Percentiles rank a stretch among this genome's conserved stretches.
Evolutionary conservation across 805 yeast species (phyloP).

Genomic region (Starmerella sirachaensis): DNA sequence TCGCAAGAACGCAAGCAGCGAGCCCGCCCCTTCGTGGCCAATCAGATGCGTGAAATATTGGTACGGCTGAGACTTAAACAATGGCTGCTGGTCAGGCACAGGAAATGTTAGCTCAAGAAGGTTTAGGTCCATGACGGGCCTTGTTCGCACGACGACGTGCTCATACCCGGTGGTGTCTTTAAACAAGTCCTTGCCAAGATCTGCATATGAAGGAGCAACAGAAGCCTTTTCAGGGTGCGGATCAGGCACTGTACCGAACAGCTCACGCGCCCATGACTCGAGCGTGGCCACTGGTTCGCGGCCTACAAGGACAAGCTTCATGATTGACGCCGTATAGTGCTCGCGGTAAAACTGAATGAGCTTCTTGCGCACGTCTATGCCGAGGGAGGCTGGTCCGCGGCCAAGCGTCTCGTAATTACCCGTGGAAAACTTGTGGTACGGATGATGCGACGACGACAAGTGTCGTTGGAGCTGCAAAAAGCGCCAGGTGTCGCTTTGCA

Average conservation of each 20-base stretch:
- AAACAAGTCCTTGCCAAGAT: no score
- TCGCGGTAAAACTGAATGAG: slow-evolving; percentile 59
- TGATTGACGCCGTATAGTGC: slow-evolving; percentile 73
- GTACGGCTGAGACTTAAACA: slow-evolving; percentile 59
- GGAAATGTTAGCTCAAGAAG: slow-evolving; percentile 55
- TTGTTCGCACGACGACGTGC: slow-evolving; percentile 51
- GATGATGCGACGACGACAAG: slow-evolving; percentile 62
- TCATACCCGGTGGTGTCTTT: no score
- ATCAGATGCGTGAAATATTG: slow-evolving; percentile 66
- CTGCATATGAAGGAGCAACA: slow-evolving; percentile 33
- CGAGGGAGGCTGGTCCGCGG: slow-evolving; percentile 45
- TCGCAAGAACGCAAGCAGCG: slow-evolving; percentile 60
- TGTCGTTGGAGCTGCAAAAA: slow-evolving; percentile 72
- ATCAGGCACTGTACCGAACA: slow-evolving; percentile 47
- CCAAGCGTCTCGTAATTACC: slow-evolving; percentile 74
- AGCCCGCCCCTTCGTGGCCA: slow-evolving; percentile 90
- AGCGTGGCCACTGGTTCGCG: slow-evolving; percentile 64
- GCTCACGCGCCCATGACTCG: slow-evolving; percentile 54
- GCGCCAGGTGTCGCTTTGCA: slow-evolving; percentile 85
- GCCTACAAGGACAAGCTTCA: slow-evolving; percentile 79
- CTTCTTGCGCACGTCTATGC: slow-evolving; percentile 69
- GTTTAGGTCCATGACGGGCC: slow-evolving; percentile 73
- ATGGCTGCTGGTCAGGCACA: slow-evolving; percentile 59
- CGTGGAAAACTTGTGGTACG: slow-evolving; percentile 78
- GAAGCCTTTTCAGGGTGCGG: slow-evolving; percentile 27